A percentile compares a stretch with the other conserved stretches of the same genome.
Evolutionary conservation across 352 stramenopile species (phyloP).

Genomic region (Phytophthora citricola): DNA sequence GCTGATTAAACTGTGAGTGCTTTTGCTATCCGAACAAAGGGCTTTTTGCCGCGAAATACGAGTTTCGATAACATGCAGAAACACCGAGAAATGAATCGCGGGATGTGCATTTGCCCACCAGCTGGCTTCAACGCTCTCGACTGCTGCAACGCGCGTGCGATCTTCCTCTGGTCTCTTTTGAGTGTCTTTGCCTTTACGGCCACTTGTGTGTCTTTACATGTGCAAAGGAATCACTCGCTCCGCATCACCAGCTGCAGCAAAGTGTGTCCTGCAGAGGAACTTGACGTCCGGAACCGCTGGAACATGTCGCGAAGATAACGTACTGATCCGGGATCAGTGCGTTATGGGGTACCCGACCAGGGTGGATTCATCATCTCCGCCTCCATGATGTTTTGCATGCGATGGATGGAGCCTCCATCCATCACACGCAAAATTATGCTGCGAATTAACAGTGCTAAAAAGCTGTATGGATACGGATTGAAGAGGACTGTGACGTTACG

Average conservation of each 20-base stretch:
- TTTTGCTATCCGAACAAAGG: constrained; percentile 12
- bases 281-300: background rate
- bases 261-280: background rate
- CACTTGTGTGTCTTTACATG: background rate
- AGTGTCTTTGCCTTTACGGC: constrained; percentile 5
- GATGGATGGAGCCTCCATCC: no score
- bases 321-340: background rate
- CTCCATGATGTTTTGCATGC: no score
- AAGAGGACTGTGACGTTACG: background rate
- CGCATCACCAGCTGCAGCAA: background rate
- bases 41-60: background rate
- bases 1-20: constrained; percentile 17
- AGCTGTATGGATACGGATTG: no score
- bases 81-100: background rate
- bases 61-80: background rate
- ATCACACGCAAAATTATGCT: no score
- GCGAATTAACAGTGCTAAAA: no score
- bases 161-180: background rate
- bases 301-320: constrained; percentile 11
- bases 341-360: background rate
- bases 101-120: constrained; percentile 5
- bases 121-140: constrained; percentile 13
- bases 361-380: no score
- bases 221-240: background rate
- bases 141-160: background rate